phyloP scores from a whole-genome alignment of 768 basidiomycete genomes.

The Saitozyma podzolica region DNA sequence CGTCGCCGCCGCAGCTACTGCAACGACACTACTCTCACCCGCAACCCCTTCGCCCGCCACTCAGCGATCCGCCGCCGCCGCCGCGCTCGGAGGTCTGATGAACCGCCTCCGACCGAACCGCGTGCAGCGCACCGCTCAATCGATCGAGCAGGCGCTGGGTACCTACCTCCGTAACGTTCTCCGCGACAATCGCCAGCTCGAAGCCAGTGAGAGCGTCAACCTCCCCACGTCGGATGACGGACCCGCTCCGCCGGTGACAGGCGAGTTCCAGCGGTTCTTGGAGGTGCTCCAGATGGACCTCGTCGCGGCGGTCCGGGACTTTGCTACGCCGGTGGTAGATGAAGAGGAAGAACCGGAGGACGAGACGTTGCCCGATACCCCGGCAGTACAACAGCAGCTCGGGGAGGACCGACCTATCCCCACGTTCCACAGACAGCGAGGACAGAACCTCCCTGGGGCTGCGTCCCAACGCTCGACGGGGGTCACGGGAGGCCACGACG shows the following conservation, averaged over 20 bases:
- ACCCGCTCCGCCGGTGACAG: constrained; percentile 1
- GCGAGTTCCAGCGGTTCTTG: constrained; percentile 35
- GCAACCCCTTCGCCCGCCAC: constrained; percentile 53
- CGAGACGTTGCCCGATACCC: background rate
- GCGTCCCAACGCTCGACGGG: background rate
- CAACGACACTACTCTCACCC: constrained; percentile 63
- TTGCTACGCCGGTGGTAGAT: constrained; percentile 16
- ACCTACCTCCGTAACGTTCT: constrained; percentile 55
- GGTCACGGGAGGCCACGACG: constrained; percentile 26
- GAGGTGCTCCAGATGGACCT: constrained; percentile 33
- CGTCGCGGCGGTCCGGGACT: constrained; percentile 28
- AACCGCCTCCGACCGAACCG: constrained; percentile 30
- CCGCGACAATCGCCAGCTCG: constrained; percentile 13
- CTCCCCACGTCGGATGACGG: constrained; percentile 47
- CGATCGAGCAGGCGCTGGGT: constrained; percentile 52
- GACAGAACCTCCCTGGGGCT: constrained; percentile 19
- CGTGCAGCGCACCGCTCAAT: constrained; percentile 8
- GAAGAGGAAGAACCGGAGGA: constrained; percentile 2
- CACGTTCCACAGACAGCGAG: constrained; percentile 25
- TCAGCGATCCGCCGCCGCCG: constrained; percentile 48
- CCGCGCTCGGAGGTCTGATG: constrained; percentile 24
- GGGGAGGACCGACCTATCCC: constrained; percentile 6
- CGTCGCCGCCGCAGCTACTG: constrained; percentile 88
- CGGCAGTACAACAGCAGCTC: constrained; percentile 3
- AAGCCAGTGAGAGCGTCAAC: constrained; percentile 17